Percentiles rank a stretch among this genome's conserved stretches.
These are phyloP conservation scores for Sextonia rubra DNA, from an alignment of 164 flowering plant species.

Conservation along the genomic window DNA sequence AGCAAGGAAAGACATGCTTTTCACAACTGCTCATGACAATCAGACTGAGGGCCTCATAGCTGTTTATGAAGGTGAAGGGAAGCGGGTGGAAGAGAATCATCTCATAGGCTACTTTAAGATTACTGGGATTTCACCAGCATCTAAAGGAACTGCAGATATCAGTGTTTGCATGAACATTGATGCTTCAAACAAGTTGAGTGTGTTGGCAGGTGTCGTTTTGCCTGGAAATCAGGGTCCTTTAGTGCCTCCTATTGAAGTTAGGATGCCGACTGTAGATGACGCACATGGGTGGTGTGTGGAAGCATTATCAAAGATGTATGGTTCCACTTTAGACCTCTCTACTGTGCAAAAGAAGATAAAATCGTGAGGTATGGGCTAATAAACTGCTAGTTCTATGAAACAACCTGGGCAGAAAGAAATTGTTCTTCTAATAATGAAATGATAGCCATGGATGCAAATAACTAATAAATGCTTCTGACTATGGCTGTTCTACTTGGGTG, in stretches of 20 bases:
- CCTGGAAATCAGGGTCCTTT: constrained; percentile 42
- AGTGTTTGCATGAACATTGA: constrained; percentile 84
- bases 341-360: constrained; percentile 42
- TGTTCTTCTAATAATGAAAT: too few relatives aligned
- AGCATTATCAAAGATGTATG: constrained; percentile 53
- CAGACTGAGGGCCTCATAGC: constrained; percentile 68
- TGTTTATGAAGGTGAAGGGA: constrained; percentile 83
- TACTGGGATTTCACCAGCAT: constrained; percentile 66
- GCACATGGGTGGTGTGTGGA: constrained; percentile 97
- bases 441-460: too few relatives aligned
- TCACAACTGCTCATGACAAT: constrained; percentile 71
- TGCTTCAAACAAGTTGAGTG: constrained; percentile 67
- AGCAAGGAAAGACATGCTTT: constrained; percentile 60
- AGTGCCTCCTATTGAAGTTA: constrained; percentile 64
- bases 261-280: constrained; percentile 89
- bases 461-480: too few relatives aligned
- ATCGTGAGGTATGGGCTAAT: constrained; percentile 9
- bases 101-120: constrained; percentile 81
- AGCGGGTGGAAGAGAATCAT: constrained; percentile 49
- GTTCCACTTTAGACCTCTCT: constrained; percentile 49
- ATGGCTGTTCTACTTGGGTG: too few relatives aligned
- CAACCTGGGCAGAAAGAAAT: too few relatives aligned
- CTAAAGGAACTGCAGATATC: constrained; percentile 73
- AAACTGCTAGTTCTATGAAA: not conserved
- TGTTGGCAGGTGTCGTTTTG: constrained; percentile 52